A percentile compares a stretch with the other conserved stretches of the same genome.
Evolutionary conservation across 176 grass and related monocot genomes (phyloP).

Genomic region (Saccharum spontaneum): DNA sequence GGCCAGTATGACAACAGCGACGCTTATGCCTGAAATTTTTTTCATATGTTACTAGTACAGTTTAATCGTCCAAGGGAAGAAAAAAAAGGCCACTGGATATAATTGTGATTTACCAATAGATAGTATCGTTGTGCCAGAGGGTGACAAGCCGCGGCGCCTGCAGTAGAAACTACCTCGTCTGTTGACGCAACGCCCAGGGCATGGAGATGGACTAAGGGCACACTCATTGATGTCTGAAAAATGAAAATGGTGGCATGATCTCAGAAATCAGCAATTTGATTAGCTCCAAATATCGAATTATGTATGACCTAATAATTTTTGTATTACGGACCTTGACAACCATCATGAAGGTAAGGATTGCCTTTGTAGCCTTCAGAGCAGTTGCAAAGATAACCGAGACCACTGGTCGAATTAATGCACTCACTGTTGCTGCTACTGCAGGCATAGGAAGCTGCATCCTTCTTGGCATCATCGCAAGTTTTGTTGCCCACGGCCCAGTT

Average conservation of each 20-base stretch:
- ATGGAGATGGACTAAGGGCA: neutral
- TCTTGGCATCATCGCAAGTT: conserved; percentile 10
- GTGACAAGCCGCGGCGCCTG: neutral
- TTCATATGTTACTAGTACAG: neutral
- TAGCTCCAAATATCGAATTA: neutral
- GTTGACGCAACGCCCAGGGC: conserved; percentile 12
- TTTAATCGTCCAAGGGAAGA: neutral
- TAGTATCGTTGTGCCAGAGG: neutral
- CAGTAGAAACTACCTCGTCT: neutral
- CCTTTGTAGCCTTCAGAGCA: neutral
- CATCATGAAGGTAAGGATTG: neutral
- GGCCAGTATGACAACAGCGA: neutral
- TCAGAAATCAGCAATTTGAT: neutral
- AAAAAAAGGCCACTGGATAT: neutral
- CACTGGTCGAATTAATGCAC: neutral
- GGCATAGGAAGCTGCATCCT: neutral
- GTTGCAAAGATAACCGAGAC: neutral
- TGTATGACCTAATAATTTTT: neutral
- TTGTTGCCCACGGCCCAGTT: conserved; percentile 33
- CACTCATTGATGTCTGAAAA: conserved; percentile 23
- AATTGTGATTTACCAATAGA: conserved; percentile 6
- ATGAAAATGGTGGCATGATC: neutral
- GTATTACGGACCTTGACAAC: conserved; percentile 18
- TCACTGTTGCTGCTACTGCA: conserved; percentile 25
- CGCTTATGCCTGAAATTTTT: neutral